Conservation (phyloP, 768 basidiomycete genomes). For the Termitomyces sp. region DNA sequence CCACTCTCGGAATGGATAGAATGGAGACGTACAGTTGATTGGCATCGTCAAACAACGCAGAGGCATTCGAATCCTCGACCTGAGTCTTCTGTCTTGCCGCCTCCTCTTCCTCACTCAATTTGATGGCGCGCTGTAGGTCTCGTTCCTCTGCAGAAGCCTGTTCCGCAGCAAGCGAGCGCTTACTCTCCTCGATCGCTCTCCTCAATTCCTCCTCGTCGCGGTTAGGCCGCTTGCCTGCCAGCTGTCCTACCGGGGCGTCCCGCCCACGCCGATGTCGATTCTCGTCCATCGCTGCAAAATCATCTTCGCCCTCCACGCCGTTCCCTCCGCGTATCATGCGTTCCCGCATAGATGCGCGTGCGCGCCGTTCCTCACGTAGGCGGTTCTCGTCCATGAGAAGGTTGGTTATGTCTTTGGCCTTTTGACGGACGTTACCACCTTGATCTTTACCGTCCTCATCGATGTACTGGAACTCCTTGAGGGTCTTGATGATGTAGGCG, state of each 20-base stretch:
- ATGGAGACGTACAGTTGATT: constrained; percentile 59
- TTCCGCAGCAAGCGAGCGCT: constrained; percentile 65
- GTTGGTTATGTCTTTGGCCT: constrained; percentile 97
- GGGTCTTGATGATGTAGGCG: constrained; percentile 95
- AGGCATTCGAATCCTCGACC: constrained; percentile 67
- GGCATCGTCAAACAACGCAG: constrained; percentile 81
- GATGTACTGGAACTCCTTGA: constrained; percentile 96
- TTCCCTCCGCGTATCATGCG: constrained; percentile 73
- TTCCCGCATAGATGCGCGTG: constrained; percentile 89
- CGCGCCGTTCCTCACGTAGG: constrained; percentile 78
- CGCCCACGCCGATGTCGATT: constrained; percentile 31
- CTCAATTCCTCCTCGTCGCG: constrained; percentile 80
- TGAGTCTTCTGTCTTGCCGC: constrained; percentile 62
- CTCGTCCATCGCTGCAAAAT: constrained; percentile 32
- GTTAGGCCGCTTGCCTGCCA: constrained; percentile 27
- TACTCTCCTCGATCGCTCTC: constrained; percentile 87
- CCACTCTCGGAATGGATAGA: not conserved
- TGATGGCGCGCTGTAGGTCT: constrained; percentile 81
- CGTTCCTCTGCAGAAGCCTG: constrained; percentile 69
- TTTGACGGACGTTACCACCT: constrained; percentile 95
- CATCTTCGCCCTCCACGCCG: constrained; percentile 30
- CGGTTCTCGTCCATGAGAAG: constrained; percentile 83
- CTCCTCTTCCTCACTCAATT: constrained; percentile 89
- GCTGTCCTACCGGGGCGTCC: constrained; percentile 10
- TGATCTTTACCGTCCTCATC: constrained; percentile 97